Conservation (phyloP, 2,329 filamentous ascomycete genomes). For the Scedosporium apiospermum region DNA sequence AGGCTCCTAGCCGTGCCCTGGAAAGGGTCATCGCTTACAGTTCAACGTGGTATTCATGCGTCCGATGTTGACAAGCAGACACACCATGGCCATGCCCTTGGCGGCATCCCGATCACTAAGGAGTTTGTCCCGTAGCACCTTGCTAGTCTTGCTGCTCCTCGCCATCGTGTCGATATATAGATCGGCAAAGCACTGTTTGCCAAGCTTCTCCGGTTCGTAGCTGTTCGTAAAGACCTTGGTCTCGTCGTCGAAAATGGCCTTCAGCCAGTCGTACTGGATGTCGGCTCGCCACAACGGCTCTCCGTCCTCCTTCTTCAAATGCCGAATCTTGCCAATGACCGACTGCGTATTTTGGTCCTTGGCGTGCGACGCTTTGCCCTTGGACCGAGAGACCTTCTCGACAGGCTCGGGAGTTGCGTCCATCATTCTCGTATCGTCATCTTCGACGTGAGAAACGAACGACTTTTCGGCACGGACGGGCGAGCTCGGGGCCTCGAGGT, state of each 20-base stretch:
- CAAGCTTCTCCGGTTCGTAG: conserved; percentile 54
- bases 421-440: conserved; percentile 34
- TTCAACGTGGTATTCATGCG: conserved; percentile 99
- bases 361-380: conserved; percentile 22
- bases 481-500: conserved; percentile 36
- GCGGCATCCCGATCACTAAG: conserved; percentile 84
- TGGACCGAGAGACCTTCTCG: conserved; percentile 27
- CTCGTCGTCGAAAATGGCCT: conserved; percentile 68
- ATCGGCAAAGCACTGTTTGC: conserved; percentile 78
- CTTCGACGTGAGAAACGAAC: conserved; percentile 37
- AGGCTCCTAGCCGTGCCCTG: neutral
- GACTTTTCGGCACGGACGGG: conserved; percentile 35
- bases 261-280: conserved; percentile 81
- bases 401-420: conserved; percentile 32
- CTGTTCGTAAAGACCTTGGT: conserved; percentile 78
- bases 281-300: conserved; percentile 80
- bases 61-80: conserved; percentile 90
- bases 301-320: conserved; percentile 82
- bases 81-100: conserved; percentile 99
- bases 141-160: conserved; percentile 96
- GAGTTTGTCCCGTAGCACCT: conserved; percentile 94
- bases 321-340: conserved; percentile 61
- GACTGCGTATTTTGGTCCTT: conserved; percentile 26
- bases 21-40: conserved; percentile 47
- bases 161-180: conserved; percentile 99